Evolutionary conservation across 2,329 filamentous ascomycete genomes (phyloP), one percentile per base, ranked within the genome.

Genomic region (Colletotrichum ledebouriae): DNA sequence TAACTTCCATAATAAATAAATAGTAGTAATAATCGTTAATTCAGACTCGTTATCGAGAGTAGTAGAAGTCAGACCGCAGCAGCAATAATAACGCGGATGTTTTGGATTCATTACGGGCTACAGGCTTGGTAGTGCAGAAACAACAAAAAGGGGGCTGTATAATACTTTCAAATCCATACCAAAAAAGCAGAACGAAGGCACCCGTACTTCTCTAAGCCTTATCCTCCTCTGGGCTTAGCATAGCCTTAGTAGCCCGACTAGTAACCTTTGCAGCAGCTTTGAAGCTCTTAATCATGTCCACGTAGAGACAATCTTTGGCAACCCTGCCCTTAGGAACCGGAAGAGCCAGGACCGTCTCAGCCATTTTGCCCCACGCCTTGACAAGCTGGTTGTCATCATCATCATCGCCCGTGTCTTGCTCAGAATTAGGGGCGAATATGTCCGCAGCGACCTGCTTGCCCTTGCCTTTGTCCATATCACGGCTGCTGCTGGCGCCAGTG

Each of bases 271-370:
- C 49, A 13, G 49, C 49, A 33, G 49, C 49, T 11, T 52, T 52
- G 49, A 52, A 52, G 49, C 49, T 33, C 4, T 52, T 22, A n/a
- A 52, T 0, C 22, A 52, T 52, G 1, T 22, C 49, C 12, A 52
- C 49, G 15, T 29, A 52, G 22, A 52, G 49, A 17, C 17, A 29
- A 17, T 52, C 49, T 33, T 33, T 52, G 20, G 20, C n/a, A 25
- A 52, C 11, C 25, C 4, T 52, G 49, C 49, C 49, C 49, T 52
- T 52, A 13, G 49, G 49, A 52, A 52, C 9, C 11, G 49, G 49
- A 25, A 52, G 49, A 33, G 49, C 25, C 49, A 52, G 13, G n/a
- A 33, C 49, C 49, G 49, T 22, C 13, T 52, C 49, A 15, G 49
- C 49, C 49, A 52, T 25, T 13, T 33, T 52, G 49, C 49, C 49